phyloP scores from a whole-genome alignment of 2,329 filamentous ascomycete genomes.

The Bipolaris gigantea region DNA sequence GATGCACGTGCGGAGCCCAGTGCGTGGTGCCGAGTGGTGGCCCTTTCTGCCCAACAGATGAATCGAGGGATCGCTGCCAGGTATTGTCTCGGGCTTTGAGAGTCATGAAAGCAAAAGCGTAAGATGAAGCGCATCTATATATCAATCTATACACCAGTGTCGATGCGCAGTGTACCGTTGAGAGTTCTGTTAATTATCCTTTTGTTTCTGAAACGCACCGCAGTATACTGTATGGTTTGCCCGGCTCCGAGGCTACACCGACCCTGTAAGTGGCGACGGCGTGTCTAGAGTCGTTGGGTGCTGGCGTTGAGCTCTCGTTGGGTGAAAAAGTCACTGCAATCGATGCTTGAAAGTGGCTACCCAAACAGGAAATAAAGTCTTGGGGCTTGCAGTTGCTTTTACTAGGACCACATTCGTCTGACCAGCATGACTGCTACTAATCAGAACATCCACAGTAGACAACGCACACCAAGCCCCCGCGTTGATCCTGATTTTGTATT shows the following conservation, averaged over 20 bases:
- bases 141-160: not conserved
- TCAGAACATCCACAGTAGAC: not conserved
- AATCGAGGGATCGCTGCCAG: not conserved
- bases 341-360: slow-evolving; percentile 1
- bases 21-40: slow-evolving; percentile 8
- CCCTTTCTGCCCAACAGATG: slow-evolving; percentile 7
- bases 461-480: not conserved
- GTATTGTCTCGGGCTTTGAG: not conserved
- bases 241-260: not conserved
- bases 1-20: slow-evolving; percentile 3
- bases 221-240: not conserved
- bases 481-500: not conserved
- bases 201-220: not conserved
- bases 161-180: not conserved
- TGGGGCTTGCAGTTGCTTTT: not conserved
- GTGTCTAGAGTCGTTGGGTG: not conserved
- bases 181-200: not conserved
- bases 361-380: not conserved
- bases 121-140: not conserved
- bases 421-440: not conserved
- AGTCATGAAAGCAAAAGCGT: not conserved
- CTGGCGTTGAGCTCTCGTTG: slow-evolving; percentile 1
- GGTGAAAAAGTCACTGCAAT: not conserved
- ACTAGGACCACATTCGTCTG: not conserved
- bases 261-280: not conserved